Percentiles rank a stretch among this genome's conserved stretches.
These are phyloP conservation scores for Phalaenopsis hybrid DNA, from an alignment of 116 monocot species.

Conservation along the genomic window DNA sequence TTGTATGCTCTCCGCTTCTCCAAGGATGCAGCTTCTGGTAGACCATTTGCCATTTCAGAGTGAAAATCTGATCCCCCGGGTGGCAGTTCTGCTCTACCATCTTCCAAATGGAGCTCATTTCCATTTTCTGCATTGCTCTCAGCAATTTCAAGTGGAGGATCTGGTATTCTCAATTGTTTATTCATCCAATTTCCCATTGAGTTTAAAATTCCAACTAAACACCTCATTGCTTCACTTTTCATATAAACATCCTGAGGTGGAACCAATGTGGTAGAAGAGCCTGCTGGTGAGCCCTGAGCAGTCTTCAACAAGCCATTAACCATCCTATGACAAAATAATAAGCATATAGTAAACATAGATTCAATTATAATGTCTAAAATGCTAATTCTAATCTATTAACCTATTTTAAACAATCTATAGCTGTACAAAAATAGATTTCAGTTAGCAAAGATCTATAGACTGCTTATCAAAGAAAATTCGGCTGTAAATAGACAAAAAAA, in stretches of 20 bases:
- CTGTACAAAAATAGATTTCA: not conserved
- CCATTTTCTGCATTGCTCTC: constrained; percentile 42
- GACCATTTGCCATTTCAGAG: constrained; percentile 54
- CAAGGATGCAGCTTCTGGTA: constrained; percentile 53
- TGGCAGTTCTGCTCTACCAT: constrained; percentile 50
- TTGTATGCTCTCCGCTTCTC: constrained; percentile 94
- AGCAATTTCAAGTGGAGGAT: constrained; percentile 41
- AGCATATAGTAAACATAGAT: not conserved
- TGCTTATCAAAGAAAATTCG: not conserved
- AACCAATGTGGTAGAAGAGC: constrained; percentile 52
- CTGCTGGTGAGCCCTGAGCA: constrained; percentile 76
- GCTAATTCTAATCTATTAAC: not conserved
- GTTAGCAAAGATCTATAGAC: not conserved
- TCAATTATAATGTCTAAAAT: not conserved
- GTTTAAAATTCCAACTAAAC: constrained; percentile 77
- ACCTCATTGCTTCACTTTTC: constrained; percentile 85
- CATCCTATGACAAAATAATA: constrained; percentile 44
- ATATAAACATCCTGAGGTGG: constrained; percentile 71
- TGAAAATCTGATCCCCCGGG: constrained; percentile 56
- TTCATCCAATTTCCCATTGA: constrained; percentile 99
- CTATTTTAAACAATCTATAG: not conserved
- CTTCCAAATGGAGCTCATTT: constrained; percentile 28
- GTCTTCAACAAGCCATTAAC: constrained; percentile 89
- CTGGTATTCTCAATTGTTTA: constrained; percentile 80
- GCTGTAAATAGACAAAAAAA: not conserved